A percentile compares a stretch with the other conserved stretches of the same genome.
phyloP scores from a whole-genome alignment of 805 yeast genomes.

The Pichia nanzhaoensis region DNA sequence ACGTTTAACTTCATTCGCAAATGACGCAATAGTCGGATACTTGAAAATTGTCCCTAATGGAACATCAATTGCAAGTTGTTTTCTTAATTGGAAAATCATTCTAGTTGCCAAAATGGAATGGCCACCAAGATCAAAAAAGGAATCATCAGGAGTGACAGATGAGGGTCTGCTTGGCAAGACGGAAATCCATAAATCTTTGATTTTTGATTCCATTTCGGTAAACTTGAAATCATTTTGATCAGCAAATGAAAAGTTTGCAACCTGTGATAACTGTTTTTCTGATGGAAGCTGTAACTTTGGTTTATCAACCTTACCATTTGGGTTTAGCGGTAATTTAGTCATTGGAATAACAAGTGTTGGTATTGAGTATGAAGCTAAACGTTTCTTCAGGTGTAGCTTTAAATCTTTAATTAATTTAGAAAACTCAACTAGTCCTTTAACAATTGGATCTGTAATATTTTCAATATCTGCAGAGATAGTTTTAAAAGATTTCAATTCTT shows the following conservation, averaged over 20 bases:
- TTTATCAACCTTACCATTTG: conserved; percentile 97
- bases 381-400: conserved; percentile 73
- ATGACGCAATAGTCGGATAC: conserved; percentile 74
- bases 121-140: conserved; percentile 96
- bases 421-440: conserved; percentile 71
- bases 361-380: conserved; percentile 88
- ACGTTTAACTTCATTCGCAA: conserved; percentile 66
- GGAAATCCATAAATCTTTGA: conserved; percentile 78
- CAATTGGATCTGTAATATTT: conserved; percentile 56
- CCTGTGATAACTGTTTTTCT: conserved; percentile 73
- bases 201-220: conserved; percentile 55
- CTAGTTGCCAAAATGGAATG: conserved; percentile 95
- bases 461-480: conserved; percentile 42
- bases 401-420: conserved; percentile 73
- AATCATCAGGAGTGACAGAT: conserved; percentile 66
- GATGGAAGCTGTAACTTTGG: conserved; percentile 96
- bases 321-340: conserved; percentile 82
- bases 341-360: conserved; percentile 90
- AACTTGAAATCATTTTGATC: conserved; percentile 47
- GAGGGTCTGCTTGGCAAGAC: conserved; percentile 85
- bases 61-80: conserved; percentile 66
- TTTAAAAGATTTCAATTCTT: conserved; percentile 43
- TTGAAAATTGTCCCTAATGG: conserved; percentile 90
- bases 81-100: conserved; percentile 89
- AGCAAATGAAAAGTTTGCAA: conserved; percentile 45